Base-by-base conservation (phyloP, 129 eudicot species). In the Arctium lappa region DNA sequence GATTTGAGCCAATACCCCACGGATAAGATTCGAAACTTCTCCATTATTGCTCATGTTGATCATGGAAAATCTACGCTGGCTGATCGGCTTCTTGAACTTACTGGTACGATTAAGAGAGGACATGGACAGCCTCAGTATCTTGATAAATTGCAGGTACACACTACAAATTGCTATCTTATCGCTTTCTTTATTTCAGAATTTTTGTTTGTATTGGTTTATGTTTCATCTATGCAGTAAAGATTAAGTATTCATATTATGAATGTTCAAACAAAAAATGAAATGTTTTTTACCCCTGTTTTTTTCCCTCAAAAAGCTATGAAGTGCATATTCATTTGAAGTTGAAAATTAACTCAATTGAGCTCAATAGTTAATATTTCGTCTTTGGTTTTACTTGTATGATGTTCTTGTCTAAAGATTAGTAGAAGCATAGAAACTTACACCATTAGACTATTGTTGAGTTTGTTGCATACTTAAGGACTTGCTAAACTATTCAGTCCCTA, bases 11-110 rank as follows among this genome's bases (percentile, higher is more conserved):
- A 93, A 36, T 95, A 84, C 84, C 92, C 99, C 18, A 74, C 92
- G 6, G 97, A 95, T 29, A 91, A 73, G 63, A 91, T 95, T 60
- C 89, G 99, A 1, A 95, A 95, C 75, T 95, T 95, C 34, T 95
- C 99, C 1, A 95, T 95, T 33, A 95, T 95, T 78, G 99, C 99
- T 11, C 99, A 95, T 86, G 95, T 95, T 63, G 99, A 95, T 86
- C 99, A 95, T 79, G 99, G 99, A 1, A 95, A 95, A 73, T 95
- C 99, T 0, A 95, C 99, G 6, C 78, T 95, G 31, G 99, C 99
- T 87, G 99, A 95, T 83, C 89, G 99, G 36, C 91, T 95, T 70
- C 90, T 95, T 83, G 99, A 95, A 90, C 90, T 95, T 60, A 95
- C 99, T 2, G 97, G 93, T 39, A 95, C 99, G 37, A 95, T 95